phyloP scores from a whole-genome alignment of 352 stramenopile genomes.

The Phytopythium chamaehyphon region DNA sequence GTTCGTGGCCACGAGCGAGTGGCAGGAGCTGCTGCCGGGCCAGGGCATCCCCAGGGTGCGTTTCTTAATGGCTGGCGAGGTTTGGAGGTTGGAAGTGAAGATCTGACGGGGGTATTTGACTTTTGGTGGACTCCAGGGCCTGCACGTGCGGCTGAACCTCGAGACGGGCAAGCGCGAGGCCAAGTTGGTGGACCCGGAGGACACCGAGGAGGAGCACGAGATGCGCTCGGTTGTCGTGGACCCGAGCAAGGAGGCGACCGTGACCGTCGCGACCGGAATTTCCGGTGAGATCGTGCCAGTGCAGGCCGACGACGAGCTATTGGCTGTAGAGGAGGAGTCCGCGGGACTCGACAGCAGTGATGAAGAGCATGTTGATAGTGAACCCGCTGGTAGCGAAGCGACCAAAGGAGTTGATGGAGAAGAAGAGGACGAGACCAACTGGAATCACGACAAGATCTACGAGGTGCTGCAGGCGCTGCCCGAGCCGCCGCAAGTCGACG shows the following conservation, averaged over 20 bases:
- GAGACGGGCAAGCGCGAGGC: conserved; percentile 79
- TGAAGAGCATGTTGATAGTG: conserved; percentile 1
- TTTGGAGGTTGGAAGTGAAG: not conserved
- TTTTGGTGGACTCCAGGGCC: conserved; percentile 44
- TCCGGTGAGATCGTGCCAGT: conserved; percentile 38
- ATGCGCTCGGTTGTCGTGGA: conserved; percentile 35
- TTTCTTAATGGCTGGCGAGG: not conserved
- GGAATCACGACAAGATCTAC: conserved; percentile 88
- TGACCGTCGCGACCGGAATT: conserved; percentile 58
- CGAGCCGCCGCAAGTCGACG: conserved; percentile 64
- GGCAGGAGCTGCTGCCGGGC: conserved; percentile 60
- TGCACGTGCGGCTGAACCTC: conserved; percentile 81
- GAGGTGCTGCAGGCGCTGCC: conserved; percentile 74
- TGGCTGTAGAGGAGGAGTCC: conserved; percentile 17
- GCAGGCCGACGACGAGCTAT: not conserved
- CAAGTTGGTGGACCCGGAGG: conserved; percentile 64
- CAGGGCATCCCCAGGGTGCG: conserved; percentile 60
- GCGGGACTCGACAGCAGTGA: conserved; percentile 10
- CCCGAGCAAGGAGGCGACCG: conserved; percentile 26
- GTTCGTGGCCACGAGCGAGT: conserved; percentile 52
- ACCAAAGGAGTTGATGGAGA: not conserved
- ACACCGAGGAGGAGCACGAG: conserved; percentile 14
- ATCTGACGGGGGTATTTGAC: conserved; percentile 4
- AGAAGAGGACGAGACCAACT: conserved; percentile 48
- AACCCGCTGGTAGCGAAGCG: not conserved